Percentiles rank a stretch among this genome's conserved stretches.
Evolutionary conservation across 1,284 basidiomycete species (phyloP).

Genomic region (Heterobasidion occidentale): DNA sequence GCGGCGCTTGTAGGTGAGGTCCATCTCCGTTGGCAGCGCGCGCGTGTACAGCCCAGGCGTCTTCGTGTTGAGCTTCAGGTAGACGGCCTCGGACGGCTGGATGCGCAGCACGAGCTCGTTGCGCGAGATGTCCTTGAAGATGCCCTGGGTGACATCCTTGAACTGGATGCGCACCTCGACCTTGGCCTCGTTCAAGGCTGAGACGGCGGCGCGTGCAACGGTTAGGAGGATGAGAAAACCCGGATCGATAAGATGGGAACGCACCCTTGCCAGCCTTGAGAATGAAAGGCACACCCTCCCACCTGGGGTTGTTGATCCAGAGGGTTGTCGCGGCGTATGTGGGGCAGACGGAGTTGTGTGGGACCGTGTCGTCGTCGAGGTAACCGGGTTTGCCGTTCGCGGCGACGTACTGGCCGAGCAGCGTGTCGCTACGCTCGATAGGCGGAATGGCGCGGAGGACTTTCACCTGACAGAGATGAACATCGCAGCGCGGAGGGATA

Average conservation of each 20-base stretch:
- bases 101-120: conserved; percentile 96
- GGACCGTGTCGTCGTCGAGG: conserved; percentile 91
- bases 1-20: conserved; percentile 92
- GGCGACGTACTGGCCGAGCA: conserved; percentile 88
- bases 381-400: conserved; percentile 94
- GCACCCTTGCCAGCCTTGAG: conserved; percentile 93
- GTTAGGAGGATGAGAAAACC: no score
- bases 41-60: conserved; percentile 85
- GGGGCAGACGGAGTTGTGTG: conserved; percentile 84
- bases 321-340: conserved; percentile 87
- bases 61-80: conserved; percentile 93
- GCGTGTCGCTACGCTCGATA: conserved; percentile 68
- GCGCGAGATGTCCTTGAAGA: conserved; percentile 91
- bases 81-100: conserved; percentile 91
- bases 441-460: conserved; percentile 86
- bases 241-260: conserved; percentile 11
- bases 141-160: conserved; percentile 92
- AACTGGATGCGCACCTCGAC: conserved; percentile 95
- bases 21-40: conserved; percentile 92
- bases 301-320: conserved; percentile 89
- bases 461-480: conserved; percentile 68
- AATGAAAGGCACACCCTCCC: conserved; percentile 97
- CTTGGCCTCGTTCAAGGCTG: conserved; percentile 93
- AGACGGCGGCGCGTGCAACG: not conserved
- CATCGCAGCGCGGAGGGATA: conserved; percentile 6